Base-by-base conservation (phyloP, 257 asterid genomes). In the Haberlea rhodopensis region DNA sequence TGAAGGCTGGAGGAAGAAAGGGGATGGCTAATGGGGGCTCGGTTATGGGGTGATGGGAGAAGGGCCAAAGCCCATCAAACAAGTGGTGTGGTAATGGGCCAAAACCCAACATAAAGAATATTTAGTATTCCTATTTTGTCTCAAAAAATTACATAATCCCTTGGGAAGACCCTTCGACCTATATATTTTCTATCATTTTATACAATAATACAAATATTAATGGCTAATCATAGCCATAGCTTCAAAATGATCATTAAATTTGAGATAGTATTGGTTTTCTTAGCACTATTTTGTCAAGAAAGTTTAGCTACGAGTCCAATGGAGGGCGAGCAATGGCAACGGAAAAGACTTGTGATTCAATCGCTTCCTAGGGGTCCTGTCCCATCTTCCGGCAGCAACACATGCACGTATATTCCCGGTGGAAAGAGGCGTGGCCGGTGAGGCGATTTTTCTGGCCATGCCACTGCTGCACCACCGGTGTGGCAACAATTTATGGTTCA, bases 361-460 rank as follows among this genome's bases (percentile, higher is more conserved):
- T 79, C 86, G 9, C 87, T 86, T 32, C 90, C 88, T 0, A 71
- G 79, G 40, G 94, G 94, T 34, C 46, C 34, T 0, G 77, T 55
- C 11, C 75, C 71, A 0, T 28, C 78, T n/a, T 79, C 87, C 4
- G 25, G 69, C 22, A 53, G 68, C 45, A 86, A 69, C 62, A 80
- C 94, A 22, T 86, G 94, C 76, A 81, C 94, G 7, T 74, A 74
- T 52, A 76, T 84, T 55, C 90, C 88, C 8, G 81, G 84, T 18
- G 79, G 77, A 1, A 34, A 8, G 3, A 70, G 73, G 62, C 73
- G 31, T 5, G 82, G 89, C n/a, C 87, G 85, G 1, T 82, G 72
- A 48, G 76, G 60, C n/a, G n/a, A n/a, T n/a, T n/a, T n/a, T n/a
- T n/a, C n/a, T n/a, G n/a, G n/a, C 73, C 51, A 20, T 2, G 31